Base-by-base conservation (phyloP, 2,329 filamentous ascomycete genomes). In the Knoxdaviesia capensis region DNA sequence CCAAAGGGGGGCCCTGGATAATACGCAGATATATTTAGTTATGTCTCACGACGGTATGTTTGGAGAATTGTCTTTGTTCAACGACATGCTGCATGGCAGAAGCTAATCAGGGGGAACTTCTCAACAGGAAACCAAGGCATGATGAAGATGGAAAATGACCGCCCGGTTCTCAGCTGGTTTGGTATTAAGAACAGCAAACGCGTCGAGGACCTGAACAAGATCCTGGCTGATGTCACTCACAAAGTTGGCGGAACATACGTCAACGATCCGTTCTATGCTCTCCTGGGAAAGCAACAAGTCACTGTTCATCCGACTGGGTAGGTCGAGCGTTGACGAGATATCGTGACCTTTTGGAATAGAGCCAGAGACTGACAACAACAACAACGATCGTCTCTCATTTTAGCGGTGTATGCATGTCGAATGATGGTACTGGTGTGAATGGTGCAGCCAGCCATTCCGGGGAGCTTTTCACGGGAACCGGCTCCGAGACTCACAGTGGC, bases 301-400 rank as follows among this genome's bases (percentile, higher is more conserved):
- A 79, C 75, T 0, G 76, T 80, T 8, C 76, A 81, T 55, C 72
- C 75, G 5, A 71, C 80, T 39, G 74, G 71, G 60, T 68, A 59
- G 53, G 61, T 53, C 44, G 42, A 37, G 8, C 40, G 34, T 9
- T 11, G 32, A n/a, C n/a, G 3, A 9, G 5, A 36, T n/a, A 6
- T 32, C 5, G 11, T 51, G 38, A 52, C 36, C 3, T 33, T 31
- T 11, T 34, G 5, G n/a, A 11, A 35, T 35, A 35, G 8, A 11
- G 11, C 6, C 5, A 35, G 7, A 31, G 29, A 10, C 30, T 10
- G 34, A 6, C 5, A 33, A 39, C n/a, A 36, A 36, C 30, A 29
- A 41, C 42, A 20, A 31, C 29, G 20, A 41, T 8, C 37, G 31
- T 36, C n/a, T 38, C 36, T 30, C 28, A 30, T 35, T 44, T n/a